Base-by-base conservation (phyloP, 2,329 filamentous ascomycete genomes). In the Epichloe gansuensis region DNA sequence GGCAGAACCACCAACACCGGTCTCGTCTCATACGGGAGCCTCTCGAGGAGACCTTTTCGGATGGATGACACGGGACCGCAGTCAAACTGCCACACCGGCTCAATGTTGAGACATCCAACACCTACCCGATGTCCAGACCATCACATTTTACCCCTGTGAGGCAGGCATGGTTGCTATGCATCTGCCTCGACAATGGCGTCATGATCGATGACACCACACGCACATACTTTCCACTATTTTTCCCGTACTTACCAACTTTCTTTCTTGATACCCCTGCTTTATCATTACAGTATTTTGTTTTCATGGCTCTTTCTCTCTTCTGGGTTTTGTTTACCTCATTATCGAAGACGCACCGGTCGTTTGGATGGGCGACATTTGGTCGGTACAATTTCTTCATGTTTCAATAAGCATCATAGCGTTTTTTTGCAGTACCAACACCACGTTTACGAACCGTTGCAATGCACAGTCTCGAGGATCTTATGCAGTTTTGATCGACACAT, bases 31-130 rank as follows among this genome's bases (percentile, higher is more conserved):
- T 47, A 61, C 57, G 21, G 59, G 66, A 47, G 60, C 64, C 21
- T 60, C 60, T 35, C 66, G 68, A 47, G 63, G 63, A 4, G 74
- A 76, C 51, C 61, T 76, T 12, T 76, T 77, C 52, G 70, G 67
- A 38, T 77, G 74, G 74, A 76, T 76, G 62, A 72, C 72, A 4
- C 68, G 74, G 57, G 73, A 75, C 51, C 68, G 74, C n/a, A 61
- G 60, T 21, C 60, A 64, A 48, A 62, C 61, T 41, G 51, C 58
- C 25, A 58, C 60, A 13, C 52, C 61, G 8, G 51, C 59, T n/a
- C 55, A 57, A 39, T 50, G 57, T 8, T 58, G 50, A 57, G 9
- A 5, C 25, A 15, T 9, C 31, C 3, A 5, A 36, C 12, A 43
- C 4, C n/a, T 39, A 23, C n/a, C 25, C 34, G 21, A 43, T 21